phyloP scores from a whole-genome alignment of 768 basidiomycete species.

The Candolleomyces aberdarensis region DNA sequence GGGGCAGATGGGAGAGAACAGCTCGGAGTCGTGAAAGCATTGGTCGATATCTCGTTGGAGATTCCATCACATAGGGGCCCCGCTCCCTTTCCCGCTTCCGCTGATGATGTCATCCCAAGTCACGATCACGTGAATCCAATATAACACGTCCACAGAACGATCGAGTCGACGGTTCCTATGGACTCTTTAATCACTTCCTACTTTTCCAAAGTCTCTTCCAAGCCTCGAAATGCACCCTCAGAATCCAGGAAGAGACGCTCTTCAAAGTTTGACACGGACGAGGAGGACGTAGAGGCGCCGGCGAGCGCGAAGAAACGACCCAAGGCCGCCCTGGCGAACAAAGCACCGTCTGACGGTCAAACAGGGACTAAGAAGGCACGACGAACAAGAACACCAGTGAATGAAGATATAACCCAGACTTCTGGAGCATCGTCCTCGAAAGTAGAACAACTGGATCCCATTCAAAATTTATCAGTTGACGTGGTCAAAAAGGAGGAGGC shows the following conservation, averaged over 20 bases:
- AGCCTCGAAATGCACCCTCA: not conserved
- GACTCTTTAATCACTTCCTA: conserved; percentile 4
- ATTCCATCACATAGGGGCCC: not conserved
- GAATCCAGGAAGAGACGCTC: not conserved
- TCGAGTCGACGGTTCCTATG: not conserved
- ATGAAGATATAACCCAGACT: not conserved
- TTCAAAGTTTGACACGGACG: not conserved
- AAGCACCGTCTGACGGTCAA: not conserved
- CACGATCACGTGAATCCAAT: not conserved
- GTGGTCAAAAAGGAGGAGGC: not conserved
- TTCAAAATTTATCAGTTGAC: not conserved
- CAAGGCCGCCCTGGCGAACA: not conserved
- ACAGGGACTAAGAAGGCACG: not conserved
- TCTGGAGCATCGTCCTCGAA: not conserved
- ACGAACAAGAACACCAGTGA: not conserved
- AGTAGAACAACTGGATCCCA: not conserved
- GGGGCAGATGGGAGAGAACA: conserved; percentile 34
- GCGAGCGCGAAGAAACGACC: not conserved
- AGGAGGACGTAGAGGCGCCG: not conserved
- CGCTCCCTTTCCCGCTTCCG: not conserved
- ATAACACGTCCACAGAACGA: too few relatives aligned
- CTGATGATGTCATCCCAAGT: not conserved
- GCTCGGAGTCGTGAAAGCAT: conserved; percentile 34
- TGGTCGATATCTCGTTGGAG: conserved; percentile 8
- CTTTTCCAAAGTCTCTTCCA: not conserved